Evolutionary conservation across 495 filamentous ascomycete species (phyloP), one percentile per base, ranked within the genome.

Genomic region (Alectoria sarmentosa): DNA sequence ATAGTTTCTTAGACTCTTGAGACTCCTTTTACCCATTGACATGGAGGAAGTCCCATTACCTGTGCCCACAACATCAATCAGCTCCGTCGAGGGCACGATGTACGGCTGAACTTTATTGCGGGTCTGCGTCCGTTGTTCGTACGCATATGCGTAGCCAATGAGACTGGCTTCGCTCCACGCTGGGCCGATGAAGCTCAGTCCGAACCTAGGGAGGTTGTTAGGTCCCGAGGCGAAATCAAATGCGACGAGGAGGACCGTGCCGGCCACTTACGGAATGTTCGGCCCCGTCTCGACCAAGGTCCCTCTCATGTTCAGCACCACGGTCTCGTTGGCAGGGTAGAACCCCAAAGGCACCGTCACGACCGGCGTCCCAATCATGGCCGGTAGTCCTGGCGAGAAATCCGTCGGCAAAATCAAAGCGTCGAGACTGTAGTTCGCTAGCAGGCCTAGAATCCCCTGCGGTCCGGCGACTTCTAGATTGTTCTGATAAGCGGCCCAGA

Each of bases 111-210:
- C 71, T 48, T 75, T 73, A 57, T 76, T 66, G 58, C 83, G 68
- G 7, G 79, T 75, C 73, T 71, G 73, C n/a, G 84, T 88, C 65
- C 78, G 73, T 72, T 89, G 86, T 76, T 89, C 86, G 73, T 81
- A 88, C 26, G 85, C 86, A 74, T 86, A 88, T 37, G 85, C 86
- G 72, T 82, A 79, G n/a, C 81, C 83, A 58, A 90, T 83, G 57
- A 87, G 74, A 57, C 69, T 77, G 60, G 74, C 75, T 72, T 85
- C 81, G 56, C 77, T 80, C 74, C 78, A 90, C 49, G 76, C 77
- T 1, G 61, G 57, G 0, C 84, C 86, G 60, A 86, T 67, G 72
- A 89, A 88, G 41, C 78, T 78, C 39, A 88, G 69, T 2, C 85
- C 84, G 65, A 86, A 84, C 10, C 75, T 73, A 36, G 3, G 41